A percentile compares a stretch with the other conserved stretches of the same genome.
Evolutionary conservation across 805 yeast genomes (phyloP).

Genomic region (Yamadazyma sp.): DNA sequence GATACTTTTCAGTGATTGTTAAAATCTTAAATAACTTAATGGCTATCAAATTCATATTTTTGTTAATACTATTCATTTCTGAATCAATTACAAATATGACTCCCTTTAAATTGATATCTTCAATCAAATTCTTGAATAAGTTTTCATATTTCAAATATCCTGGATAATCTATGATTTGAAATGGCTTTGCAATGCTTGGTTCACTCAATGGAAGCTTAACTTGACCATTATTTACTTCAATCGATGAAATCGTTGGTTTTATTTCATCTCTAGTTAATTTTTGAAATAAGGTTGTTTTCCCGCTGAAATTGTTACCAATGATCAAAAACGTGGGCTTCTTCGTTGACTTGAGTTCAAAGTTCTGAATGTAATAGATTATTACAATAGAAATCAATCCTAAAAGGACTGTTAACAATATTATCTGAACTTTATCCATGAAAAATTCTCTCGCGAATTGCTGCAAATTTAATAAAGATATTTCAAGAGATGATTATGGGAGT

Average conservation of each 20-base stretch:
- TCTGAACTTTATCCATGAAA: constrained; percentile 28
- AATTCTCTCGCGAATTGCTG: neutral
- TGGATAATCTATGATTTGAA: constrained; percentile 73
- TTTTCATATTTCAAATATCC: constrained; percentile 78
- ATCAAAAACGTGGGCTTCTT: constrained; percentile 56
- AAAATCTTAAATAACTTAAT: constrained; percentile 58
- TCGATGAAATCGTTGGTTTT: constrained; percentile 34
- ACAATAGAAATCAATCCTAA: constrained; percentile 26
- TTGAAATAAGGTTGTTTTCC: constrained; percentile 61
- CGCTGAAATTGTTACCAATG: constrained; percentile 61
- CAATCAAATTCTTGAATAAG: constrained; percentile 49
- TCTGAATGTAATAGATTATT: constrained; percentile 23
- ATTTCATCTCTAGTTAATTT: constrained; percentile 16
- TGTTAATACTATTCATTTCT: constrained; percentile 46
- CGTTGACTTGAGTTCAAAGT: constrained; percentile 13
- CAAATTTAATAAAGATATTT: too few species aligned
- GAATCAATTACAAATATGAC: constrained; percentile 77
- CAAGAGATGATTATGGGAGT: too few species aligned
- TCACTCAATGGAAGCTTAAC: constrained; percentile 34
- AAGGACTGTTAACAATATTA: constrained; percentile 20
- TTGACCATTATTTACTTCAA: constrained; percentile 31
- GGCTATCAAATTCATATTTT: constrained; percentile 42
- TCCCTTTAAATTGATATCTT: constrained; percentile 53
- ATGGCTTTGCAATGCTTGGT: constrained; percentile 33
- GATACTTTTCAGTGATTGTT: constrained; percentile 56